Evolutionary conservation across 495 filamentous ascomycete genomes (phyloP), one percentile per base, ranked within the genome.

Genomic region (Aspergillus cristatus): DNA sequence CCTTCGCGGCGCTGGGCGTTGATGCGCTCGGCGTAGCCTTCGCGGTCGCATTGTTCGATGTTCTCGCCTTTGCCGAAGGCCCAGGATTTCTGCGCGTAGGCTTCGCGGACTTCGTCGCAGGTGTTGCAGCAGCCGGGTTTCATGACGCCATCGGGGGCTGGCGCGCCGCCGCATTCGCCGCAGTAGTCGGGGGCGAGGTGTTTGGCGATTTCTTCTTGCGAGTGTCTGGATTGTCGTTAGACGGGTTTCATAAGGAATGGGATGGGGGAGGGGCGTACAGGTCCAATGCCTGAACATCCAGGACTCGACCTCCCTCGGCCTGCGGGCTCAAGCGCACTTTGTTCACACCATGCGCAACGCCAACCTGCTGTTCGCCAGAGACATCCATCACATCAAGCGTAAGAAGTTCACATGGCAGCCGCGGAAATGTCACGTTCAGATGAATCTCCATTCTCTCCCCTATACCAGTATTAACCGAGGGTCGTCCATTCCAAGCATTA

Each of bases 301-400:
- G 81, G 29, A 81, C 81, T n/a, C 68, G 65, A 26, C 86, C 80
- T 17, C 90, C 93, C 52, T 94, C 82, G 6, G 68, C 67, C 37
- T 60, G 63, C 1, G 86, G 68, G 28, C 76, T 66, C 26, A 98
- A 69, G 43, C 91, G 79, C 30, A 94, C 83, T 57, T 95, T 95
- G 54, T 74, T 81, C 43, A 98, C 76, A 17, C 91, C 91, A 55
- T 97, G 90, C 52, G 82, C 77, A 38, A 98, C 84, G 29, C 91
- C 93, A 34, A 82, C 79, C 55, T 98, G 91, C 54, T 95, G 82
- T 58, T 98, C 91, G 29, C 91, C 91, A 11, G 85, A 93, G 8
- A 98, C 89, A 61, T 98, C 91, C 91, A 98, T 97, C 26, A 98
- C 90, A 55, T 98, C 91, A 46, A 98, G 78, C 12, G 91, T 96